Conservation (phyloP, 2,329 filamentous ascomycete species). For the Pseudonectria foliicola region DNA sequence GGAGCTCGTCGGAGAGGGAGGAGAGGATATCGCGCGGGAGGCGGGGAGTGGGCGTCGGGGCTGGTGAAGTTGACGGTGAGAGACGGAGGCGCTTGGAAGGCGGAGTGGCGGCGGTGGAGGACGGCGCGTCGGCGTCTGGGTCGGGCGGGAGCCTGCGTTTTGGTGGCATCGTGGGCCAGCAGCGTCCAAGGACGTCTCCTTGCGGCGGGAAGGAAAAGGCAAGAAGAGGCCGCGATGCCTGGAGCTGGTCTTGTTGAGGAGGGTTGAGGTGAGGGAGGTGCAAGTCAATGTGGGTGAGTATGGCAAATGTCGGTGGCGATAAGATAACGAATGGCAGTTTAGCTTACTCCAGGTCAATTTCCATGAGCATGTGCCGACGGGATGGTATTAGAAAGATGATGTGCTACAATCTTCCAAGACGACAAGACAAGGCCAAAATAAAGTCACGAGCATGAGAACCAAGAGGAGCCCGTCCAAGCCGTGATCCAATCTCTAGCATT, state of each 20-base stretch:
- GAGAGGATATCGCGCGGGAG: constrained; percentile 54
- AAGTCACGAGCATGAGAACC: no score
- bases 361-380: no score
- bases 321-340: constrained; percentile 2
- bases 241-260: not conserved
- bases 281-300: constrained; percentile 1
- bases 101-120: constrained; percentile 4
- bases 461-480: no score
- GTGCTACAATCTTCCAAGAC: no score
- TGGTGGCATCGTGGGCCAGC: constrained; percentile 11
- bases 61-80: constrained; percentile 4
- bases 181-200: constrained; percentile 9
- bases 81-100: constrained; percentile 18
- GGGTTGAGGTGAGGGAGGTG: constrained; percentile 1
- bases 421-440: no score
- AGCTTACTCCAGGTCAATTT: not conserved
- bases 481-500: not conserved
- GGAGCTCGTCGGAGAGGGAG: constrained; percentile 74
- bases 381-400: no score
- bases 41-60: constrained; percentile 5
- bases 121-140: constrained; percentile 1
- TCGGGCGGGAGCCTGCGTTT: constrained; percentile 18
- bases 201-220: constrained; percentile 5
- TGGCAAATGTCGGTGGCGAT: constrained; percentile 20
- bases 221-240: not conserved